phyloP scores from a whole-genome alignment of 345 rosid species.

The Balakata baccata region DNA sequence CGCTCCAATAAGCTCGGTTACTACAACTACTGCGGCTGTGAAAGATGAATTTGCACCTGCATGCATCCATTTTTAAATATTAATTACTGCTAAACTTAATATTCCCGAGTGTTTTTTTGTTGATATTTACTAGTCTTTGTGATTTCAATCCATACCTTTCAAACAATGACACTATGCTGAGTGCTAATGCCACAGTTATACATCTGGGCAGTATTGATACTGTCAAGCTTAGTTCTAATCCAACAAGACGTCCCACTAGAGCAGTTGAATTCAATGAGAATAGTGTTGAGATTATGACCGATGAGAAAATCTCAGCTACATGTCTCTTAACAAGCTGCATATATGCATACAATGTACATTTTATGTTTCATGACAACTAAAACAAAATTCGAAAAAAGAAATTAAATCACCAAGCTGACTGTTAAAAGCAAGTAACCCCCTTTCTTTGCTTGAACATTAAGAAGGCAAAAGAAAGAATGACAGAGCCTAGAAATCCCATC shows the following conservation, averaged over 20 bases:
- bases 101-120: too few species aligned
- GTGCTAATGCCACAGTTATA: slow-evolving; percentile 91
- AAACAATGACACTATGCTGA: slow-evolving; percentile 85
- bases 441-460: slow-evolving; percentile 96
- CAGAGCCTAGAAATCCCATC: slow-evolving; percentile 95
- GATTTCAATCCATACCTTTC: slow-evolving; percentile 41
- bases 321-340: slow-evolving; percentile 91
- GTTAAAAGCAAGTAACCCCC: slow-evolving; percentile 33
- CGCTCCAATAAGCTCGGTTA: slow-evolving; percentile 86
- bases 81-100: background rate
- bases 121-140: too few species aligned
- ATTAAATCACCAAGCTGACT: background rate
- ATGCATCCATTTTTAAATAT: slow-evolving; percentile 16
- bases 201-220: slow-evolving; percentile 86
- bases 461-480: slow-evolving; percentile 89
- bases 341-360: slow-evolving; percentile 17
- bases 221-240: slow-evolving; percentile 69
- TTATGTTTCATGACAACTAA: background rate
- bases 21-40: slow-evolving; percentile 89
- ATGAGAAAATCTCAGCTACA: slow-evolving; percentile 87
- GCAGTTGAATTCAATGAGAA: slow-evolving; percentile 94
- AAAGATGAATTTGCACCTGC: slow-evolving; percentile 83
- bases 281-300: slow-evolving; percentile 68
- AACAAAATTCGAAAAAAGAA: too few species aligned
- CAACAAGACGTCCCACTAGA: slow-evolving; percentile 67